Conservation (phyloP, 1,284 basidiomycete genomes). For the Earliella scabrosa region DNA sequence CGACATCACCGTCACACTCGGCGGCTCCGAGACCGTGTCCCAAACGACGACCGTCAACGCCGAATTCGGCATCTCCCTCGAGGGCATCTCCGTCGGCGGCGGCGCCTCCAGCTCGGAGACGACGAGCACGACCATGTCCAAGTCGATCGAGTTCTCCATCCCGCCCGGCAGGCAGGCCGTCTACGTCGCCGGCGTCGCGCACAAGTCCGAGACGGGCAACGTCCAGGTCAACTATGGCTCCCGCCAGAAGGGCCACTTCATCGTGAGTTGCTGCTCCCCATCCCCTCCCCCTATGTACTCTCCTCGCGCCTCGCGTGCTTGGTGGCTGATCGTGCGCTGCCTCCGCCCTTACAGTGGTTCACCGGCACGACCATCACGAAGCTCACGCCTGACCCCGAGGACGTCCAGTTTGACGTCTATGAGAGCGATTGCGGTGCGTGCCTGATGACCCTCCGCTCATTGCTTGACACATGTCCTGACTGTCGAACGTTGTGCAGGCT, state of each 20-base stretch:
- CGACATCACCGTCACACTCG: conserved; percentile 13
- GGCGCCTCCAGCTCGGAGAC: neutral
- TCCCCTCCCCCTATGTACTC: too few relatives aligned
- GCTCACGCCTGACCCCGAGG: conserved; percentile 8
- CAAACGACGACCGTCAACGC: conserved; percentile 10
- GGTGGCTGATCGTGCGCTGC: too few relatives aligned
- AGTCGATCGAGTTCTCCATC: conserved; percentile 15
- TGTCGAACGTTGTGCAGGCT: neutral
- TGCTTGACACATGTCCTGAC: too few relatives aligned
- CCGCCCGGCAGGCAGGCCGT: conserved; percentile 16
- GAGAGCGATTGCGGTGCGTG: conserved; percentile 13
- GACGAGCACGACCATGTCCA: conserved; percentile 6
- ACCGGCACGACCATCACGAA: conserved; percentile 13
- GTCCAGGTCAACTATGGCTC: conserved; percentile 19
- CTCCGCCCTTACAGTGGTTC: conserved; percentile 12
- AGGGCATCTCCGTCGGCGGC: conserved; percentile 15
- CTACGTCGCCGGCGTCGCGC: conserved; percentile 14
- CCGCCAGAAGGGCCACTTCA: conserved; percentile 12
- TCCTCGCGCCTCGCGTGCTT: too few relatives aligned
- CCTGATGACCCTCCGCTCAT: too few relatives aligned
- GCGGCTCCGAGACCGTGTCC: conserved; percentile 8
- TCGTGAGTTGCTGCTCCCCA: too few relatives aligned
- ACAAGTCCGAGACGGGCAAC: conserved; percentile 16
- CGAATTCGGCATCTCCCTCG: conserved; percentile 9
- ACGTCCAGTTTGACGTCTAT: conserved; percentile 14